Evolutionary conservation across 305 asterid genomes (phyloP).

Genomic region (Withania somnifera): DNA sequence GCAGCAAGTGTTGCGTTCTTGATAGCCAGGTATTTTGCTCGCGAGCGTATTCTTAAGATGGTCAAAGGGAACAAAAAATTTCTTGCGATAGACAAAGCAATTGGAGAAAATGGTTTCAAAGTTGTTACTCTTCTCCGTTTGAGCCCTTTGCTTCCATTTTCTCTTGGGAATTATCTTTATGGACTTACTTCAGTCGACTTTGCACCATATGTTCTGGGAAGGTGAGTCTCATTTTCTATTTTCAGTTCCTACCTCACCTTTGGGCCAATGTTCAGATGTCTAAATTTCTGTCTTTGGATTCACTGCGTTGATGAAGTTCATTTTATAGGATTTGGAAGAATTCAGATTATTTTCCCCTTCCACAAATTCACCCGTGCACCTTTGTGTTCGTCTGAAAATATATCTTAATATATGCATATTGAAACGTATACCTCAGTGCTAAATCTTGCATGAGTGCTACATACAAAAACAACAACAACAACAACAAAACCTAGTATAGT

Average conservation of each 20-base stretch:
- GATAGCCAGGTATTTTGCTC: conserved; percentile 96
- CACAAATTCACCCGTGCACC: neutral
- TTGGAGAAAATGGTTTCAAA: conserved; percentile 90
- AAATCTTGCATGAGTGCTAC: neutral
- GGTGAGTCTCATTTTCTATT: conserved; percentile 30
- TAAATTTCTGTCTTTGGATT: neutral
- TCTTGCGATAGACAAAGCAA: conserved; percentile 93
- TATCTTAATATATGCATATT: neutral
- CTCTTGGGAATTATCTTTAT: conserved; percentile 86
- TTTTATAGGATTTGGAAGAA: neutral
- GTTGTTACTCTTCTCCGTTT: conserved; percentile 94
- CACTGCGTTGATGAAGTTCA: neutral
- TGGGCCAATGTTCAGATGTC: neutral
- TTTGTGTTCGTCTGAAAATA: neutral
- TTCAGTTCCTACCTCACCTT: neutral
- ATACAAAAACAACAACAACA: no score
- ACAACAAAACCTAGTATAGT: no score
- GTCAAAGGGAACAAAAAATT: conserved; percentile 92
- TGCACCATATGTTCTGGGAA: conserved; percentile 81
- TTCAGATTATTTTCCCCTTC: neutral
- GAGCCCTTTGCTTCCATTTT: conserved; percentile 97
- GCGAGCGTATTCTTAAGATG: conserved; percentile 87
- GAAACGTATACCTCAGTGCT: neutral
- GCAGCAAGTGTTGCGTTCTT: conserved; percentile 91
- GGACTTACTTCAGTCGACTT: conserved; percentile 94